phyloP scores from a whole-genome alignment of 441 rosid genomes.

The Gossypium schwendimanii region DNA sequence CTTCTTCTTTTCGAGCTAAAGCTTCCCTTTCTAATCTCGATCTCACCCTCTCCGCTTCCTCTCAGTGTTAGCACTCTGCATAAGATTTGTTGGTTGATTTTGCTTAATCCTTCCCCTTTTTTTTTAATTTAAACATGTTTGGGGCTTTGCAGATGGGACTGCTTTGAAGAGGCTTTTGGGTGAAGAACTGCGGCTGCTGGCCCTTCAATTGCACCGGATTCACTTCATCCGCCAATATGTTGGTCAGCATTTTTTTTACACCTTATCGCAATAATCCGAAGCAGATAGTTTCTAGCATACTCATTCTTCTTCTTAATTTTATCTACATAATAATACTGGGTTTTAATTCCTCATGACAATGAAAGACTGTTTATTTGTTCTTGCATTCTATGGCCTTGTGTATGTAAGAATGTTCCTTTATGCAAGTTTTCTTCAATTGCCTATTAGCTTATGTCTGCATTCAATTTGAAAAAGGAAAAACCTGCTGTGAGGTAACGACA shows the following conservation, averaged over 20 bases:
- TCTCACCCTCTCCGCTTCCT: conserved; percentile 29
- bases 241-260: conserved; percentile 30
- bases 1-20: conserved; percentile 47
- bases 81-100: neutral
- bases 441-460: neutral
- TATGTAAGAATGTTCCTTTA: neutral
- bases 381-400: neutral
- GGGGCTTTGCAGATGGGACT: conserved; percentile 34
- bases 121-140: neutral
- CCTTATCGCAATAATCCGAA: neutral
- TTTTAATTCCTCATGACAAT: neutral
- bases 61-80: conserved; percentile 22
- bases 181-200: conserved; percentile 42
- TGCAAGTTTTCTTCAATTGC: neutral
- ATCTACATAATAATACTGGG: neutral
- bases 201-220: conserved; percentile 39
- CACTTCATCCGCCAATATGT: conserved; percentile 37
- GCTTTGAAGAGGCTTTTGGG: conserved; percentile 25
- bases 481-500: neutral
- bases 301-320: neutral
- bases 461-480: neutral
- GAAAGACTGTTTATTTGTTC: neutral
- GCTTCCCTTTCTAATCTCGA: conserved; percentile 33
- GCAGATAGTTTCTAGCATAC: neutral
- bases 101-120: neutral